Evolutionary conservation across 2,329 filamentous ascomycete species (phyloP).

Genomic region (Aspergillus pseudotamarii): DNA sequence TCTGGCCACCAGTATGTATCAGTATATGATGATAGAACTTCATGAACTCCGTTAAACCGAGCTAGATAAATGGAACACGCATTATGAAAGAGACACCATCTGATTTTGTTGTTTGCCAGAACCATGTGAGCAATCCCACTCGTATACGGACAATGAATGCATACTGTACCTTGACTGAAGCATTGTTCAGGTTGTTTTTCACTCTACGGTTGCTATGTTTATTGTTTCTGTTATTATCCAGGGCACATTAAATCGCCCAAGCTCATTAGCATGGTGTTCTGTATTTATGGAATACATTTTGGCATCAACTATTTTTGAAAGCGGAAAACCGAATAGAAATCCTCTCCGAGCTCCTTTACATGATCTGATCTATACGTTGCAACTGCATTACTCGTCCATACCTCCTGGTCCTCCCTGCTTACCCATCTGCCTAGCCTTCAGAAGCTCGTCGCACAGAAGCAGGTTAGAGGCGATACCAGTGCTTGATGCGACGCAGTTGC

Average conservation of each 20-base stretch:
- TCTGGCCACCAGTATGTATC: neutral
- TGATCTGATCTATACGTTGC: conserved; percentile 25
- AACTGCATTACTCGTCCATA: conserved; percentile 43
- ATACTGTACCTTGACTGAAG: neutral
- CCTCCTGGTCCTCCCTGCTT: conserved; percentile 45
- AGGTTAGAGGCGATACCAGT: conserved; percentile 95
- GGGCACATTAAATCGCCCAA: conserved; percentile 9
- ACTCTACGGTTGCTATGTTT: neutral
- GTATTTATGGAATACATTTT: conserved; percentile 24
- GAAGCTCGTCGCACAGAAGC: conserved; percentile 90
- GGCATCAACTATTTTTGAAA: conserved; percentile 19
- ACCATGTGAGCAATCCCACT: neutral
- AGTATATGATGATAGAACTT: neutral
- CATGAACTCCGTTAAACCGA: neutral
- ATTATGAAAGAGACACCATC: neutral
- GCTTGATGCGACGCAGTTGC: conserved; percentile 91
- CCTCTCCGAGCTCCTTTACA: conserved; percentile 29
- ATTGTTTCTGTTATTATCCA: neutral
- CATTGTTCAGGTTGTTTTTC: neutral
- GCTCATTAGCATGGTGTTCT: conserved; percentile 14
- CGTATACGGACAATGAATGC: neutral
- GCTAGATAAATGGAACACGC: neutral
- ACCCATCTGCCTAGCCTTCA: conserved; percentile 96
- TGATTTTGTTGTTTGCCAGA: neutral
- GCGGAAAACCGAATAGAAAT: conserved; percentile 16